Evolutionary conservation across 2,329 filamentous ascomycete species (phyloP).

Genomic region (Cercospora beticola): DNA sequence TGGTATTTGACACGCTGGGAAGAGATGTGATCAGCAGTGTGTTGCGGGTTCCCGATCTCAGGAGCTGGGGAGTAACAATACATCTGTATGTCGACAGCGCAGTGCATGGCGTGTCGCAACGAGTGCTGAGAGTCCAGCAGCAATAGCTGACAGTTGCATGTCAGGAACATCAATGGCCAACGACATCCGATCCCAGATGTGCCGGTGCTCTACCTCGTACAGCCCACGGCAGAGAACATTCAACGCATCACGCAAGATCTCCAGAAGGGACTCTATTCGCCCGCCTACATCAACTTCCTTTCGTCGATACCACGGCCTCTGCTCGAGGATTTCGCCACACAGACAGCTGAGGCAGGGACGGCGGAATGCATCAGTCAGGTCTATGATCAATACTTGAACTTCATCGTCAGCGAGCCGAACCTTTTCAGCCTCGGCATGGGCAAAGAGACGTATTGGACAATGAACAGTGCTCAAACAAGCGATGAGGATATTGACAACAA

Average conservation of each 20-base stretch:
- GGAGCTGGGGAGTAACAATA: conserved; percentile 93
- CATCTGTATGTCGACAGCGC: conserved; percentile 65
- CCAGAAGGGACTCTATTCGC: conserved; percentile 82
- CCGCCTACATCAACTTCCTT: conserved; percentile 95
- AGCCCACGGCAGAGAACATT: conserved; percentile 79
- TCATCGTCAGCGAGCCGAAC: conserved; percentile 92
- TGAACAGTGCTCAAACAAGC: conserved; percentile 88
- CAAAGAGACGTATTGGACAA: conserved; percentile 90
- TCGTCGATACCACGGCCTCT: conserved; percentile 87
- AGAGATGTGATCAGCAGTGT: conserved; percentile 97
- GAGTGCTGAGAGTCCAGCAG: conserved; percentile 35
- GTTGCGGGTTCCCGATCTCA: conserved; percentile 85
- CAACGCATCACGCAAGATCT: conserved; percentile 82
- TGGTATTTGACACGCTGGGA: conserved; percentile 90
- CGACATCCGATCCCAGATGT: conserved; percentile 94
- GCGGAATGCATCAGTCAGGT: conserved; percentile 89
- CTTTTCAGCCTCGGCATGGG: conserved; percentile 92
- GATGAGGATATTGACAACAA: conserved; percentile 86
- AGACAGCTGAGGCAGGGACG: conserved; percentile 80
- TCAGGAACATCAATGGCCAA: conserved; percentile 71
- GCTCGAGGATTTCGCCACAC: conserved; percentile 89
- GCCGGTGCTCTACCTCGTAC: conserved; percentile 92
- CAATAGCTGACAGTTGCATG: conserved; percentile 33
- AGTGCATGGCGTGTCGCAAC: conserved; percentile 12
- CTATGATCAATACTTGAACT: conserved; percentile 96